A percentile compares a stretch with the other conserved stretches of the same genome.
Evolutionary conservation across 1,139 yeast genomes (phyloP).

Genomic region (Candida buenavistaensis): DNA sequence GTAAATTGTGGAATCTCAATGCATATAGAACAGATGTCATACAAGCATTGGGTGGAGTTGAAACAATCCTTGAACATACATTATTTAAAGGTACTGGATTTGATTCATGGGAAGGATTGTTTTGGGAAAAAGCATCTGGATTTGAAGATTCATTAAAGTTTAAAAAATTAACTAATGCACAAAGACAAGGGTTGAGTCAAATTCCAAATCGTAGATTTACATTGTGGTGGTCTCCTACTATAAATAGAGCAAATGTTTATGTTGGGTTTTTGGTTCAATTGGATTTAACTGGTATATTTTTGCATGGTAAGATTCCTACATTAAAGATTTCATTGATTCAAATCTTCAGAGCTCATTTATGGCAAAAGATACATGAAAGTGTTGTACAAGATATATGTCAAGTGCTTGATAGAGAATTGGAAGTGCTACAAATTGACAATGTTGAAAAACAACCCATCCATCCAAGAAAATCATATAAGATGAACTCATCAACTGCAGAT

Average conservation of each 20-base stretch:
- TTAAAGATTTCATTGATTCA: conserved; percentile 93
- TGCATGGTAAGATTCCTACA: conserved; percentile 98
- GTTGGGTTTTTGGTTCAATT: conserved; percentile 96
- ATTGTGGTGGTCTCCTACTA: conserved; percentile 99
- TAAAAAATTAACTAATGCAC: conserved; percentile 95
- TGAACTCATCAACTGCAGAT: conserved; percentile 96
- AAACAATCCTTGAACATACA: conserved; percentile 93
- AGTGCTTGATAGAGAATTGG: conserved; percentile 85
- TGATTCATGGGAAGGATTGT: conserved; percentile 97
- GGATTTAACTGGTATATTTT: conserved; percentile 93
- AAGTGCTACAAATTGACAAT: conserved; percentile 76
- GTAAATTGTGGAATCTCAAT: conserved; percentile 90
- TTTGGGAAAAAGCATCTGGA: conserved; percentile 98
- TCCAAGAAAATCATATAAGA: conserved; percentile 94
- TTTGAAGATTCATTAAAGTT: conserved; percentile 95
- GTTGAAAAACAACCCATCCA: conserved; percentile 93
- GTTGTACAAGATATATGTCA: conserved; percentile 92
- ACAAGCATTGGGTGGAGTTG: conserved; percentile 96
- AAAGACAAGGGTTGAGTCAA: conserved; percentile 94
- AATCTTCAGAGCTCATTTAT: conserved; percentile 94
- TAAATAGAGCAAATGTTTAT: conserved; percentile 95
- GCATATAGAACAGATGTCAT: conserved; percentile 95
- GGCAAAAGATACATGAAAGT: conserved; percentile 99
- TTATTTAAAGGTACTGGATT: conserved; percentile 96
- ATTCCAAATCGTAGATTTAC: conserved; percentile 97